Base-by-base conservation (phyloP, 805 yeast species). In the Candida dajiaensis region DNA sequence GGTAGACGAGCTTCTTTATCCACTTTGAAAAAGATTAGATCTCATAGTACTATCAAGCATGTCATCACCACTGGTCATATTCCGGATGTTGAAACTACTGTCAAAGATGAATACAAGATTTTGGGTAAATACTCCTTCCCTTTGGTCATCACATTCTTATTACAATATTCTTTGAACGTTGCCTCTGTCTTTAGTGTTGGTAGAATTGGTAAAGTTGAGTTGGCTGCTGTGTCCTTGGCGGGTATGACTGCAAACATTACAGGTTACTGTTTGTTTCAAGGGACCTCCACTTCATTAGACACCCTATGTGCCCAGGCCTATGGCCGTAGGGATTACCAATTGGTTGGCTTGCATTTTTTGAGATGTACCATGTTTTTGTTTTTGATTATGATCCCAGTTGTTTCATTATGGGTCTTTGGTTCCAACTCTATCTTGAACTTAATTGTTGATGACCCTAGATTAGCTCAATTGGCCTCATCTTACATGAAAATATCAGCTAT, bases 111-210 rank as follows among this genome's bases (percentile, higher is more conserved):
- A 37, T 66, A 71, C 36, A 71, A 64, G 45, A 74, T 63, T 3
- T 49, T 70, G 28, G 47, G 59, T 2, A 67, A 48, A 58, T 77
- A 66, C 67, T 79, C 88, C 0, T 53, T 80, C 26, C 92, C 92
- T 0, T 64, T 85, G 54, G 71, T 83, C 18, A 66, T 81, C 43
- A 84, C 92, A 0, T 85, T 85, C 54, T 59, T 85, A 23, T 64
- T 85, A 49, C 89, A 85, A 59, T 81, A 83, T 60, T 83, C 89
- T 0, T 68, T 85, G 41, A 81, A 88, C 4, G 82, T 85, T 43
- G 88, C 89, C 15, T 81, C 88, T 1, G 85, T 85, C 29, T 84
- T 85, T 60, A 80, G 85, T 3, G 90, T 84, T 26, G 89, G 92
- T 10, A 78, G 81, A 53, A 71, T 85, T 44, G 90, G 92, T 3